Base-by-base conservation (phyloP, 306 rosid genomes). In the Prinsepia uniflora region DNA sequence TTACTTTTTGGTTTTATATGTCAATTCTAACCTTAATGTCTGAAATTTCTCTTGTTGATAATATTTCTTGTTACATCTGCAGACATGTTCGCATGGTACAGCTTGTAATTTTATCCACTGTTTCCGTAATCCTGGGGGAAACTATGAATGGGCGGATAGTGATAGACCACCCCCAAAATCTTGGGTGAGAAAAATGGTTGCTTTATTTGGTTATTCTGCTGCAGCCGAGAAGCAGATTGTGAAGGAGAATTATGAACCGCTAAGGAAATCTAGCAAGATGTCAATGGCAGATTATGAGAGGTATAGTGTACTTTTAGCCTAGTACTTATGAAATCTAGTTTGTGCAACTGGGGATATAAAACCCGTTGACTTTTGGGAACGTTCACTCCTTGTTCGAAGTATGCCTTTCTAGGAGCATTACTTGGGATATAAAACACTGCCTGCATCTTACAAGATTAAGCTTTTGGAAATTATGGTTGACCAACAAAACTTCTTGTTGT, bases 41-140 rank as follows among this genome's bases (percentile, higher is more conserved):
- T 47, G 56, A 18, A 19, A 56, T 11, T 72, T 18, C 6, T 46
- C 63, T 42, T 63, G 39, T 55, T 69, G 18, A n/a, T 75, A 59
- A 69, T 70, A 18, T 74, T 72, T 72, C 18, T 43, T 56, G 13
- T 78, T 70, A 76, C 70, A 71, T 68, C 36, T 65, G 67, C 90
- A 93, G 98, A 85, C 96, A 10, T 93, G 98, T 79, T 90, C 96
- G 63, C 94, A 57, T 73, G 97, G 98, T 80, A 84, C 89, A 30
- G 87, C 97, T 34, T 93, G 97, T 89, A 93, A 93, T 83, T 93
- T 93, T 80, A 93, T 93, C 75, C 98, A 93, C 75, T 88, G 97
- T 83, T 88, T 93, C 78, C 89, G 78, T 48, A 93, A 93, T 87
- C 98, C 98, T 78, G 93, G 98, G 20, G 90, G 92, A 49, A 94